Evolutionary conservation across 208 protist genomes (phyloP), one percentile per base, ranked within the genome.

Genomic region (Angomonas ambiguus): DNA sequence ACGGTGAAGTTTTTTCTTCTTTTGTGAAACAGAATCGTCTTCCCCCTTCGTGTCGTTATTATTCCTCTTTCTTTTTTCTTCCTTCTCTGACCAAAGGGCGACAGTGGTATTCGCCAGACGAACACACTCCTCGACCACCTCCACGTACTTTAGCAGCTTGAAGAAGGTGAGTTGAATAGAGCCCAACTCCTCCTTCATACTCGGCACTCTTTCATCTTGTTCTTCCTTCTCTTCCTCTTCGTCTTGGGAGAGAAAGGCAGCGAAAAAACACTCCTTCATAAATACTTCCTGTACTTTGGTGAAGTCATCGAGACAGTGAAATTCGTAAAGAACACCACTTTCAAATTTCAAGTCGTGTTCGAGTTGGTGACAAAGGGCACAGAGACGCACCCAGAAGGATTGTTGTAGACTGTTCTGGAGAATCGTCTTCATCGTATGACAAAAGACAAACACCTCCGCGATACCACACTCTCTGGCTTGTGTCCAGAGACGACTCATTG

Each of bases 401-500:
- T 85, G 74, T 33, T 85, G 77, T 31, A 94, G 72, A 8, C 76
- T 77, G 16, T 65, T 67, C 59, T 79, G 58, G 27, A 94, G 51
- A 33, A 84, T 69, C 28, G 80, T 59, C 2, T 80, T 79, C 34
- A 84, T 64, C 18, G 73, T 72, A 61, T 69, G 82, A 74, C 72
- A 88, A 62, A 94, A 85, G 67, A 92, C 87, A 56, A 94, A 91
- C 22, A 79, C 88, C 22, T 81, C 79, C 27, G 76, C 42, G 31
- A 85, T 63, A 30, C 74, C 76, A 31, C 74, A 84, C 32, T 65
- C 73, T 81, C 84, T 89, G 35, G 75, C 73, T 45, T 79, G 76
- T 59, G 56, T 20, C 56, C 56, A 62, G 32, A 62, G 56, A 18
- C 28, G 5, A 10, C 28, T 33, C n/a, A 62, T 42, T 33, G 35